Base-by-base conservation (phyloP, 352 stramenopile genomes). In the Phytophthora podocarpi region DNA sequence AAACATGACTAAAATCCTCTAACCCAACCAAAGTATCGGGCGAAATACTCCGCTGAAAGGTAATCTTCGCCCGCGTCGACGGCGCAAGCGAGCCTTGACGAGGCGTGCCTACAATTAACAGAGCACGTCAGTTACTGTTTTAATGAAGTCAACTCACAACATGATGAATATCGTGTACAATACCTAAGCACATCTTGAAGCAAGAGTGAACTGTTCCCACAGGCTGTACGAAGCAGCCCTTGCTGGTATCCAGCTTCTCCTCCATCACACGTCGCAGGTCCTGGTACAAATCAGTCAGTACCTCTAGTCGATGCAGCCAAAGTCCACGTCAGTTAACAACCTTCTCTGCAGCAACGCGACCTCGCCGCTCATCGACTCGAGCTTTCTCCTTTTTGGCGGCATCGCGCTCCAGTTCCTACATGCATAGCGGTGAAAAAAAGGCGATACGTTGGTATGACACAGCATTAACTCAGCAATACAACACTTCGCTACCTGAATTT, bases 1-100 rank as follows among this genome's bases (percentile, higher is more conserved):
- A 97, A n/a, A 93, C 69, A 40, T 97, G 87, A 39, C 81, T 96
- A 40, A 96, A 97, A 6, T 78, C 50, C 18, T 86, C 71, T 13
- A 97, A 57, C 11, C 82, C 85, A 40, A 82, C 59, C 18, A 97
- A 73, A 12, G 87, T 82, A 27, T 91, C 84, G 0, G 86, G 82
- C 16, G 89, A 91, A 20, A 97, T 78, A 65, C 56, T 90, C 27
- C 90, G 85, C 31, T 93, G 70, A 50, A 97, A 93, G 12, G 76
- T 72, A 40, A 97, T 87, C 36, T 79, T 72, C 1, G 74, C 87
- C 18, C 77, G 60, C 5, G 88, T 91, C 23, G 84, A 80, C 9
- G 87, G 84, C 18, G 85, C 89, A 7, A 96, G 76, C 23, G 84
- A 76, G 0, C 86, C 86, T 70, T 97, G 89, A 13, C 89, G 82